Percentiles rank a stretch among this genome's conserved stretches.
These are phyloP conservation scores for Seiridium unicorne DNA, from an alignment of 2,329 filamentous ascomycete genomes.

Conservation along the genomic window DNA sequence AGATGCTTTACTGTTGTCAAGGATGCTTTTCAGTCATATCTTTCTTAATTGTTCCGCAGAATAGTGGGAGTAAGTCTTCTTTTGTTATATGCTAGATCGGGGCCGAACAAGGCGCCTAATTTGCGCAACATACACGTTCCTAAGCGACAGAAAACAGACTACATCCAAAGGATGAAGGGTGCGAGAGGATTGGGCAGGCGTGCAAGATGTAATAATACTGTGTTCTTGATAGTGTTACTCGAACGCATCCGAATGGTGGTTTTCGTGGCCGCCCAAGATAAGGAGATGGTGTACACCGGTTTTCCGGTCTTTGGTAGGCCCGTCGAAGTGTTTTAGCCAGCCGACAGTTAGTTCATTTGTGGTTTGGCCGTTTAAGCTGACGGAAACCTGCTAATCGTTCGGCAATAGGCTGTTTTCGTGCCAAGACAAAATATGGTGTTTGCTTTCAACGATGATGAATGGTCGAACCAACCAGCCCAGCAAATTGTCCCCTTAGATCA, in stretches of 20 bases:
- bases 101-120: constrained; percentile 25
- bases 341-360: not conserved
- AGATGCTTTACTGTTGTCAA: not conserved
- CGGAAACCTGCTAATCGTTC: not conserved
- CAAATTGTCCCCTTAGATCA: no score
- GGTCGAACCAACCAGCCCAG: no score
- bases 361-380: not conserved
- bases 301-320: not conserved
- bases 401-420: not conserved
- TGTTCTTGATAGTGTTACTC: not conserved
- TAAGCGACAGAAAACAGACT: constrained; percentile 32
- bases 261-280: not conserved
- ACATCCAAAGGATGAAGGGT: constrained; percentile 37
- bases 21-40: not conserved
- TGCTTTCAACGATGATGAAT: not conserved
- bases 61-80: not conserved
- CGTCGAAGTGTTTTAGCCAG: not conserved
- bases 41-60: not conserved
- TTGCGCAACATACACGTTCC: constrained; percentile 26
- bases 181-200: constrained; percentile 32
- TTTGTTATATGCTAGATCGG: constrained; percentile 26
- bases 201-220: constrained; percentile 7
- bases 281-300: not conserved
- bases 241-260: not conserved
- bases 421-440: not conserved